Evolutionary conservation across 768 basidiomycete species (phyloP), one percentile per base, ranked within the genome.

Genomic region (Russula abietina): DNA sequence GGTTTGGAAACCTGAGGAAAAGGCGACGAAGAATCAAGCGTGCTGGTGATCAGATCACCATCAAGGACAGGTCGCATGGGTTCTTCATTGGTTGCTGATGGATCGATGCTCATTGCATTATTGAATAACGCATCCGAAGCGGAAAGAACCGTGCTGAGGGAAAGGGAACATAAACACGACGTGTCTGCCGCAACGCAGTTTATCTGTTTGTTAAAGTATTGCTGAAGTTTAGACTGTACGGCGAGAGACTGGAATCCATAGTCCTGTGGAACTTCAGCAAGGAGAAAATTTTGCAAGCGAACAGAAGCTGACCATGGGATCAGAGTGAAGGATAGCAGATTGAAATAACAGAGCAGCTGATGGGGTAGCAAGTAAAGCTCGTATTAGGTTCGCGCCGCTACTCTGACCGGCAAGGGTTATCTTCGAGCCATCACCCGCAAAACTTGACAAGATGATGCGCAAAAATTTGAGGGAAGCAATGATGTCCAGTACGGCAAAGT

Each of bases 381-480:
- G 80, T 70, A 95, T 81, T 79, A 93, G 80, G 64, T 76, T 83
- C 2, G 86, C 92, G 52, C 92, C 92, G 54, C 84, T 82, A 72
- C 89, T 91, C 75, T 94, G 91, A 8, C 91, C 92, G 45, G 89
- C 89, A 19, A 94, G 60, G 0, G 88, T 90, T 66, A 93, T 81
- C 70, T 84, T 83, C 9, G 77, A 77, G 7, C 78, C 54, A 64
- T 79, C 78, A n/a, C 89, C 90, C 14, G 88, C 88, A 66, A 93
- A 87, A 52, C 80, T 78, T 45, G 83, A 78, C 11, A 84, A 71
- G 22, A 84, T 78, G 30, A 73, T 76, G 60, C 81, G 77, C 69
- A 90, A 72, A 73, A 89, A 90, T 32, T 77, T 72, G 59, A 92
- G 73, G 0, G 86, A 86, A 45, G 81, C 81, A 65, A 90, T 80